Base-by-base conservation (phyloP, 2,329 filamentous ascomycete species). In the Pezicula carpinea region DNA sequence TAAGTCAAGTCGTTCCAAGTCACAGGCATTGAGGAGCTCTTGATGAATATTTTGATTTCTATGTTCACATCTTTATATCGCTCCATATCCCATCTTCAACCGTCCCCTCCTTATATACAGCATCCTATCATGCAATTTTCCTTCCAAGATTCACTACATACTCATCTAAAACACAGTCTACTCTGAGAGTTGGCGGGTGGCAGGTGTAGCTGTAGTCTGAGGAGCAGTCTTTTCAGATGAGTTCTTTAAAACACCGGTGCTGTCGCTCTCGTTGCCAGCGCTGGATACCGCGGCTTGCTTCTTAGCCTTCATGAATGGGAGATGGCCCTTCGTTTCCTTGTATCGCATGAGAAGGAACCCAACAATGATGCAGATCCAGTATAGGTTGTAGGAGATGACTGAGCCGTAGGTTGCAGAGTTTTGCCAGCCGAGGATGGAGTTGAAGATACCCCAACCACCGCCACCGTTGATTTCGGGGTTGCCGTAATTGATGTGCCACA, bases 401-500 rank as follows among this genome's bases (percentile, higher is more conserved):
- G 87, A 91, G 43, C 89, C 89, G 59, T 92, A 90, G 2, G 89
- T 95, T 5, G 87, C 90, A 11, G 86, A 89, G 70, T 95, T 95
- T 51, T 82, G 79, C 90, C 90, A 96, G 49, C 90, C 89, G 10
- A 95, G 74, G 44, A 95, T 75, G 49, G 87, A 82, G 59, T 95
- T 92, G 74, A 95, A 89, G 55, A 95, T 82, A 46, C 87, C 88
- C 89, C 89, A 95, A 38, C 86, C 87, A 32, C 84, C 82, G 40
- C 85, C 85, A 22, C 86, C 85, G 52, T 88, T 83, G 33, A 83
- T 67, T 44, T 81, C 69, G 0, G 89, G 85, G 58, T 80, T 91
- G 64, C 88, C 93, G 71, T 87, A 95, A 60, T 91, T 90, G 45
- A 92, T 79, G 60, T 92, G 87, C 87, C 88, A 92, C 18, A 93